Evolutionary conservation across 2,329 filamentous ascomycete species (phyloP).

Genomic region (Alternaria conjuncta): DNA sequence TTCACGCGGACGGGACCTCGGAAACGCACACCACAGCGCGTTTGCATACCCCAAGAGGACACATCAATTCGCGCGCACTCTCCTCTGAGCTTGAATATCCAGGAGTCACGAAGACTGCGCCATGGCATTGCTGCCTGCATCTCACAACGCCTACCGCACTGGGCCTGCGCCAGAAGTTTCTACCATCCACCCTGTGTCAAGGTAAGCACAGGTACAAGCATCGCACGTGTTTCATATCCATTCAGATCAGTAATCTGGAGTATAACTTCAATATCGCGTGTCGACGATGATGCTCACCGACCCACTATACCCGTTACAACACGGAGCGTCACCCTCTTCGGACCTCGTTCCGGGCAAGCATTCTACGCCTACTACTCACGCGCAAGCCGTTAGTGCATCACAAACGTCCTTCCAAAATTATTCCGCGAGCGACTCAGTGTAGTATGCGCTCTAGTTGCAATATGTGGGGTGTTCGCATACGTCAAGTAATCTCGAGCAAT

Average conservation of each 20-base stretch:
- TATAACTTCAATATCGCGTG: background rate
- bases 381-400: constrained; percentile 6
- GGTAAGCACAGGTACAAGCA: background rate
- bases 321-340: constrained; percentile 11
- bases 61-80: background rate
- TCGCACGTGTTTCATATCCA: background rate
- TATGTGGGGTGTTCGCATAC: constrained; percentile 26
- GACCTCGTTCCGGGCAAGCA: constrained; percentile 6
- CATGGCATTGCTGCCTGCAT: background rate
- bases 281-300: background rate
- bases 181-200: background rate
- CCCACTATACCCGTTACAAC: constrained; percentile 12
- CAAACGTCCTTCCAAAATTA: constrained; percentile 16
- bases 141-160: background rate
- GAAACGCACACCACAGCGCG: background rate
- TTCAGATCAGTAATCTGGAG: background rate
- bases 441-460: constrained; percentile 11
- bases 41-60: background rate
- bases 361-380: background rate
- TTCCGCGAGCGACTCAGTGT: constrained; percentile 23
- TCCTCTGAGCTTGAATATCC: background rate
- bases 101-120: background rate
- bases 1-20: background rate
- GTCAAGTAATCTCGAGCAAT: constrained; percentile 33
- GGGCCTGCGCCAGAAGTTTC: background rate